phyloP scores from a whole-genome alignment of 2,329 filamentous ascomycete species.

The Botrytis fabae region DNA sequence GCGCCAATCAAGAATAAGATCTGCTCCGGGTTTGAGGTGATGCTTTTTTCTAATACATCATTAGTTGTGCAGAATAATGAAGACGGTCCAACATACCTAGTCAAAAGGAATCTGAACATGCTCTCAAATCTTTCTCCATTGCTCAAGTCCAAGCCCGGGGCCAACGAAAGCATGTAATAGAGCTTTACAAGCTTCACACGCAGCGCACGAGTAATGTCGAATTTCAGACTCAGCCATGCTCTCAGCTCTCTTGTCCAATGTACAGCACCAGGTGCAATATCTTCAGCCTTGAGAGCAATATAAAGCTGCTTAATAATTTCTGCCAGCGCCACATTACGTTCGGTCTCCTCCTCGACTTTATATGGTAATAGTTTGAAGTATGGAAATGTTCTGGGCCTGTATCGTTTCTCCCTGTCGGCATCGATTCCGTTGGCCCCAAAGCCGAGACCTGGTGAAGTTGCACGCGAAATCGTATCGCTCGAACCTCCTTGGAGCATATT shows the following conservation, averaged over 20 bases:
- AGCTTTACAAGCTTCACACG: constrained; percentile 82
- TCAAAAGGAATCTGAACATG: constrained; percentile 89
- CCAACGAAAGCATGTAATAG: constrained; percentile 90
- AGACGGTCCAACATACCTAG: constrained; percentile 66
- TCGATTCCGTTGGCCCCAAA: constrained; percentile 51
- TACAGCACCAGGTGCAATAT: constrained; percentile 88
- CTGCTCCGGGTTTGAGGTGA: constrained; percentile 86
- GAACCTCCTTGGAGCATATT: constrained; percentile 32
- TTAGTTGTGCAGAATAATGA: constrained; percentile 5
- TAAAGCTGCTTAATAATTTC: constrained; percentile 94
- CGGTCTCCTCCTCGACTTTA: constrained; percentile 73
- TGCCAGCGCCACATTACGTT: constrained; percentile 75
- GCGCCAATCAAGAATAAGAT: constrained; percentile 89
- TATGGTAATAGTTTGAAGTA: constrained; percentile 93
- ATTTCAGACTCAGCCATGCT: constrained; percentile 95
- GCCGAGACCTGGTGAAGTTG: constrained; percentile 76
- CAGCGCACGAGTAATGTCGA: constrained; percentile 85
- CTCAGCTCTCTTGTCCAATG: constrained; percentile 97
- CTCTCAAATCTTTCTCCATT: constrained; percentile 89
- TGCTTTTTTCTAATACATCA: constrained; percentile 74
- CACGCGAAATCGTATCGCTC: constrained; percentile 74
- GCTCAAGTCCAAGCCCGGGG: constrained; percentile 80
- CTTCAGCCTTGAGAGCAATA: constrained; percentile 85
- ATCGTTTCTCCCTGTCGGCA: constrained; percentile 58
- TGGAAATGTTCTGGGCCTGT: constrained; percentile 86